Base-by-base conservation (phyloP, 192 early-diverging fungal species). In the Coemansia sp. region DNA sequence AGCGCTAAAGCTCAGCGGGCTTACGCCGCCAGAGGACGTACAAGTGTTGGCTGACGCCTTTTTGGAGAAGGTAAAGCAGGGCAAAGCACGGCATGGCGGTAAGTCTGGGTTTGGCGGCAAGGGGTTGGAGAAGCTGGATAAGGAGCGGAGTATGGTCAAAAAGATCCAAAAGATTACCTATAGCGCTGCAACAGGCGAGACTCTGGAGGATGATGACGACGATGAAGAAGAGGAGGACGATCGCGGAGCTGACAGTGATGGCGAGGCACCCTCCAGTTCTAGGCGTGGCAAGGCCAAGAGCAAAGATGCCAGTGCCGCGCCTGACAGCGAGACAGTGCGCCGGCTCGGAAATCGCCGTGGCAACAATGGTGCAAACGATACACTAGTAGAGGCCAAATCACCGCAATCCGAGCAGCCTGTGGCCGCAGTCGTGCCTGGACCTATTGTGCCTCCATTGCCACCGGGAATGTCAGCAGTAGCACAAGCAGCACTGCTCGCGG, bases 111-210 rank as follows among this genome's bases (percentile, higher is more conserved):
- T 98, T 82, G 96, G 97, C 33, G 98, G 98, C 46, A 98, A 98
- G 76, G 98, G 98, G 27, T 84, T 99, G 36, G 96, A 97, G 65
- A 90, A 93, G 72, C 85, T 99, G 66, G 97, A 98, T 60, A 92
- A 93, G 71, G 93, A 98, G 64, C 89, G 97, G 57, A 94, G 93
- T 66, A 79, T 91, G 68, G 90, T 96, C 20, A 94, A 97, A 77
- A 91, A 93, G 76, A 90, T 96, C 34, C 96, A 99, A 75, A 94
- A 93, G 85, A 92, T 93, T 81, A 86, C 91, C 1, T 92, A 91
- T 79, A 89, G 95, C 81, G 86, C 87, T 1, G 86, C 86, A 36
- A 88, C 87, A 40, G 89, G 89, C 27, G 90, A 78, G 33, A 83
- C 66, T 2, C 82, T 88, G 38, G 89, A 89, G n/a, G 72, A 76